Base-by-base conservation (phyloP, 2,329 filamentous ascomycete species). In the Trichoderma harzianum region DNA sequence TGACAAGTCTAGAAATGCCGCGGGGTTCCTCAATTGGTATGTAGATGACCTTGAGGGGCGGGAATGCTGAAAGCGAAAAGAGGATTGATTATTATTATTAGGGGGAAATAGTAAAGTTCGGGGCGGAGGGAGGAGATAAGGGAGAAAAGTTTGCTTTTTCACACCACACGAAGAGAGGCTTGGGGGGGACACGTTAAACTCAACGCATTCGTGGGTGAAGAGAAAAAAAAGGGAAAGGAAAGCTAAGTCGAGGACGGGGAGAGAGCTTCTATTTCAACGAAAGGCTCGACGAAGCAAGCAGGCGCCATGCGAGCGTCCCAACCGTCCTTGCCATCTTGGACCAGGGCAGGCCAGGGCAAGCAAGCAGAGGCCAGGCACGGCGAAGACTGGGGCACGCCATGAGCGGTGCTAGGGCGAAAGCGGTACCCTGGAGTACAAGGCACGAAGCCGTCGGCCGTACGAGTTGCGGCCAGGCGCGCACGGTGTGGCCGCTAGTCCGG, bases 131-230 rank as follows among this genome's bases (percentile, higher is more conserved):
- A 55, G 71, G 73, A 69, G 72, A 61, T 61, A 43, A 63, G 53
- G 28, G 43, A 69, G 47, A 34, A 72, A 74, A 74, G 68, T 76
- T 75, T 71, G 63, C 24, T 74, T 53, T 53, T 53, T 53, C 43
- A 72, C 84, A 85, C 84, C 83, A 82, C 85, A 86, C 85, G 84
- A 84, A 78, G 76, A 83, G 66, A 69, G 66, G 66, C 36, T 57
- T 60, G 26, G 66, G 57, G 57, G 57, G 63, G 80, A 78, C 78
- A 80, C 81, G 39, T 81, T 82, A 80, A 79, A 80, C 79, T 78
- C 77, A 80, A 82, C 82, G 79, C 84, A 85, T 85, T 84, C 84
- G 84, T 85, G 84, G 84, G 84, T 86, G 82, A 82, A 77, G 80
- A 79, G 79, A 78, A 76, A 77, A 80, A 80, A 80, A 79, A 78